Evolutionary conservation across 148 eudicot species (phyloP), one percentile per base, ranked within the genome.

Genomic region (Agrostemma githago): DNA sequence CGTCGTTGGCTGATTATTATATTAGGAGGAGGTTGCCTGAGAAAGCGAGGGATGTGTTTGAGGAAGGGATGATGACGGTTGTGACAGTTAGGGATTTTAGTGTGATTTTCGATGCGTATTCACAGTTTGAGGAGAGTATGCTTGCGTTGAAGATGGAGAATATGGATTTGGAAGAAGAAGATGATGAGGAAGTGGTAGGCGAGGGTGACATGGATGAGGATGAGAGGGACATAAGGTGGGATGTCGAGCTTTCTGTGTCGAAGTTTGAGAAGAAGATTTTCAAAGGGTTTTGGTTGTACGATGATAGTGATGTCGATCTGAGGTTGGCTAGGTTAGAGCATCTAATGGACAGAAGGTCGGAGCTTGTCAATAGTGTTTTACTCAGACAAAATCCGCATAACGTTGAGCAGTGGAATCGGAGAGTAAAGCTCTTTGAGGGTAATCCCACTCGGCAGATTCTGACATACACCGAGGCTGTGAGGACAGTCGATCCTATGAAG

Each of bases 41-140:
- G 87, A 92, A 90, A 78, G 88, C 97, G 2, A 84, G 96, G 78
- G 97, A 95, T 78, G 63, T 95, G 39, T 92, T 90, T 65, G 99
- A 95, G 83, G 97, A 95, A 75, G 99, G 97, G 39, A 92, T 95
- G n/a, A n/a, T n/a, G n/a, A n/a, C n/a, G n/a, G n/a, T n/a, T n/a
- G n/a, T n/a, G n/a, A n/a, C n/a, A n/a, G n/a, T n/a, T n/a, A n/a
- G n/a, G n/a, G n/a, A n/a, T n/a, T n/a, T n/a, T n/a, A n/a, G n/a
- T n/a, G n/a, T n/a, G n/a, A n/a, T n/a, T n/a, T n/a, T n/a, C n/a
- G n/a, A n/a, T n/a, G n/a, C n/a, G n/a, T n/a, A n/a, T n/a, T n/a
- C n/a, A n/a, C n/a, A n/a, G n/a, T n/a, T n/a, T n/a, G n/a, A n/a
- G n/a, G n/a, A n/a, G n/a, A n/a, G n/a, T n/a, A n/a, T n/a, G n/a